Evolutionary conservation across 1,284 basidiomycete species (phyloP).

Genomic region (Cystobasidium slooffiae): DNA sequence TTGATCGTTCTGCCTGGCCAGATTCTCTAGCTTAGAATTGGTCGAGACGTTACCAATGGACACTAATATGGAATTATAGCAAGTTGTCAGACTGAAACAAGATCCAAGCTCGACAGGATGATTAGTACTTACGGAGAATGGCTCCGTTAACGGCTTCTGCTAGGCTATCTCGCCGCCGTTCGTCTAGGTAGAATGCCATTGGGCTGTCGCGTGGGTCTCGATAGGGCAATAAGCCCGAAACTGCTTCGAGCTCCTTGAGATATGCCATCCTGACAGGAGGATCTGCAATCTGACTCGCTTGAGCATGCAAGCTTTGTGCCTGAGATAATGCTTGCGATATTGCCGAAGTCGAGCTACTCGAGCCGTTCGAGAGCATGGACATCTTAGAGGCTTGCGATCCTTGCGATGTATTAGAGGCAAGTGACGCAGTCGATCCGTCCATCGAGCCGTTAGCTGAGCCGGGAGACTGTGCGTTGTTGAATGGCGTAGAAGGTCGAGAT

Average conservation of each 20-base stretch:
- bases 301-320: slow-evolving; percentile 65
- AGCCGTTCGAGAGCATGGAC: slow-evolving; percentile 46
- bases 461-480: slow-evolving; percentile 40
- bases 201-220: slow-evolving; percentile 70
- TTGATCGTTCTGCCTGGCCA: slow-evolving; percentile 28
- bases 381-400: slow-evolving; percentile 42
- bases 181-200: slow-evolving; percentile 70
- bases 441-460: slow-evolving; percentile 38
- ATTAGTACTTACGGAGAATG: slow-evolving; percentile 68
- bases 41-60: slow-evolving; percentile 30
- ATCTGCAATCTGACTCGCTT: slow-evolving; percentile 63
- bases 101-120: neutral
- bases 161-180: slow-evolving; percentile 72
- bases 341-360: slow-evolving; percentile 47
- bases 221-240: slow-evolving; percentile 77
- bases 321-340: slow-evolving; percentile 51
- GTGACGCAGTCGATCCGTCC: slow-evolving; percentile 33
- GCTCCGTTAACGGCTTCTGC: slow-evolving; percentile 85
- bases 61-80: neutral
- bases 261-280: slow-evolving; percentile 66
- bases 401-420: slow-evolving; percentile 23
- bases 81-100: neutral
- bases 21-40: slow-evolving; percentile 24
- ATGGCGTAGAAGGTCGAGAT: slow-evolving; percentile 47
- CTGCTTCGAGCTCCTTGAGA: slow-evolving; percentile 69